Conservation (phyloP, 2,329 filamentous ascomycete species). For the Penicillium janthinellum region DNA sequence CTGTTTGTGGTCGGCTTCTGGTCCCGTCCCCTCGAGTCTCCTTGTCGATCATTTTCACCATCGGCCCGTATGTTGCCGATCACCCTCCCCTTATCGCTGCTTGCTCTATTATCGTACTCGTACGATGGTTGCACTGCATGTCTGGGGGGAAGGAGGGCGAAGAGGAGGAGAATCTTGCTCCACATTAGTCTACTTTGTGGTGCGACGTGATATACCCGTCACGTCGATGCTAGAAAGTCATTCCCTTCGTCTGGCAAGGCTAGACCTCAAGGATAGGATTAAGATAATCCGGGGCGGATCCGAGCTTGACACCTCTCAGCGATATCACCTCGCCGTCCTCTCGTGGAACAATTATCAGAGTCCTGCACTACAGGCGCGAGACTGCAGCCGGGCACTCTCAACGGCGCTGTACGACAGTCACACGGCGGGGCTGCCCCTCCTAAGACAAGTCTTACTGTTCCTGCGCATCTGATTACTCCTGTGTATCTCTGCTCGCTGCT, state of each 20-base stretch:
- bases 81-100: slow-evolving; percentile 7
- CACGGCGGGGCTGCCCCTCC: not conserved
- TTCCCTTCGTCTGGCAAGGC: not conserved
- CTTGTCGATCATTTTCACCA: slow-evolving; percentile 18
- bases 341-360: slow-evolving; percentile 11
- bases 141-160: slow-evolving; percentile 2
- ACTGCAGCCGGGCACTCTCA: not conserved
- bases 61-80: slow-evolving; percentile 6
- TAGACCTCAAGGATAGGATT: not conserved
- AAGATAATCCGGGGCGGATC: not conserved
- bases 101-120: slow-evolving; percentile 12
- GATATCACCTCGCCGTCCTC: slow-evolving; percentile 15
- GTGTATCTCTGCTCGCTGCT: not conserved
- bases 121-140: slow-evolving; percentile 18
- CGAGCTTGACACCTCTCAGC: not conserved
- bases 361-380: not conserved
- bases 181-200: slow-evolving; percentile 17
- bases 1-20: not conserved
- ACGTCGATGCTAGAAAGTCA: slow-evolving; percentile 1
- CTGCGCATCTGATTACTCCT: not conserved
- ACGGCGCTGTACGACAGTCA: not conserved
- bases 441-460: not conserved
- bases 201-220: slow-evolving; percentile 18
- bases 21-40: not conserved
- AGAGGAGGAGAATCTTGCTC: slow-evolving; percentile 23